Conservation (phyloP, 371 early-diverging fungal species). For the Apophysomyces ossiformis region DNA sequence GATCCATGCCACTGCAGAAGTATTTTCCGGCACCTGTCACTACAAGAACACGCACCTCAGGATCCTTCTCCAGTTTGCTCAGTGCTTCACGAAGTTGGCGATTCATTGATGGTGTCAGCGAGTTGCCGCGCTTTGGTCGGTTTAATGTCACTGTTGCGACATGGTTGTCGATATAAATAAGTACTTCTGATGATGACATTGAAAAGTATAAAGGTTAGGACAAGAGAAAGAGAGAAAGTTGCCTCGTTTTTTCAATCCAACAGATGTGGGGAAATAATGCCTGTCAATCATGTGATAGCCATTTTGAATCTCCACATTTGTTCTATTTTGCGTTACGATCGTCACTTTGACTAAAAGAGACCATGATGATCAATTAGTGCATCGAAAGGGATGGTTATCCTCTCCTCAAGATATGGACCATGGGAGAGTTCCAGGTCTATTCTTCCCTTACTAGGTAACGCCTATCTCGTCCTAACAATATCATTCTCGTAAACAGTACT, state of each 20-base stretch:
- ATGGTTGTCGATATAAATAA: conserved; percentile 29
- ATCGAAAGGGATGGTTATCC: too few relatives aligned
- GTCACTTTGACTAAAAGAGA: too few relatives aligned
- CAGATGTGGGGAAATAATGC: not conserved
- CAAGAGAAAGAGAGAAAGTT: not conserved
- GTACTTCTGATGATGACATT: conserved; percentile 16
- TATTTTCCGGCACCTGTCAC: conserved; percentile 74
- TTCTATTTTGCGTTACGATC: too few relatives aligned
- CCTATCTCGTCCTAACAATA: too few relatives aligned
- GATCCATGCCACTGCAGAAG: conserved; percentile 80
- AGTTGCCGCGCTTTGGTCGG: conserved; percentile 65
- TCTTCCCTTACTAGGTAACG: too few relatives aligned
- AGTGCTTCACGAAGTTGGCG: conserved; percentile 46
- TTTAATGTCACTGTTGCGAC: conserved; percentile 63
- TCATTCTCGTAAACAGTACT: too few relatives aligned
- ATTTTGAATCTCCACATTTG: too few relatives aligned
- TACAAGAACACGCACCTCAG: conserved; percentile 59
- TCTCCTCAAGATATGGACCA: too few relatives aligned
- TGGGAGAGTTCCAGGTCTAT: too few relatives aligned
- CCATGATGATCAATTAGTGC: too few relatives aligned
- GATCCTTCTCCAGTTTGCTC: conserved; percentile 50
- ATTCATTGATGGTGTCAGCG: conserved; percentile 61
- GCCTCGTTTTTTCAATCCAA: too few relatives aligned
- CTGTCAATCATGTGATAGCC: too few relatives aligned
- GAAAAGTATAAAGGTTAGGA: not conserved